Evolutionary conservation across 306 rosid genomes (phyloP), one percentile per base, ranked within the genome.

Genomic region (Sechiopsis laciniata): DNA sequence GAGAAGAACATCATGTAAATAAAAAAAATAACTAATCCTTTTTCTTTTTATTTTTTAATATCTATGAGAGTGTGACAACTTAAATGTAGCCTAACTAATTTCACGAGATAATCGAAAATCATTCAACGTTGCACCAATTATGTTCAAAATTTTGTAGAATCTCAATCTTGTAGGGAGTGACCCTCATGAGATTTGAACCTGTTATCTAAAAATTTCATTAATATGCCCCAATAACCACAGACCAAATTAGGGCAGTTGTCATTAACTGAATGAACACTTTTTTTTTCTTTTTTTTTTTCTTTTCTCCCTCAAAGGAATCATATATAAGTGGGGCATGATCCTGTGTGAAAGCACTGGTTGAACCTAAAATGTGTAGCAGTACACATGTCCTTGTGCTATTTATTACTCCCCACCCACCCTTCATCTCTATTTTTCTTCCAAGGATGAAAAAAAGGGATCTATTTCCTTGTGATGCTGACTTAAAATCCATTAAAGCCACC

Each of bases 401-500:
- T 75, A 83, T 78, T 67, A 40, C 46, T 40, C 46, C 46, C 46
- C 46, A 40, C 46, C 46, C 46, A 40, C 46, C 46, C 46, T 6
- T 40, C 46, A 40, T 40, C 46, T 40, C 75, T n/a, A 46, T 40
- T 76, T 76, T 61, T 81, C 59, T 69, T 77, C 29, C 67, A 75
- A 51, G 63, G 17, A 72, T 37, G 81, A 50, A 73, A 73, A 78
- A 40, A n/a, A n/a, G n/a, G 80, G 79, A 73, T 81, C 64, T 64
- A 71, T 45, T 72, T 74, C 78, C 65, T 71, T 15, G 63, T 65
- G 86, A 83, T 62, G 82, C 77, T 73, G 87, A 78, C 78, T 75
- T 48, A 40, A 73, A 67, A 52, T 32, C 74, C 77, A 60, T 75
- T 72, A 72, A 48, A 46, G 74, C 74, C 29, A 66, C 21, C 46